Conservation (phyloP, 75 land plant species). For the Picea sitchensis region DNA sequence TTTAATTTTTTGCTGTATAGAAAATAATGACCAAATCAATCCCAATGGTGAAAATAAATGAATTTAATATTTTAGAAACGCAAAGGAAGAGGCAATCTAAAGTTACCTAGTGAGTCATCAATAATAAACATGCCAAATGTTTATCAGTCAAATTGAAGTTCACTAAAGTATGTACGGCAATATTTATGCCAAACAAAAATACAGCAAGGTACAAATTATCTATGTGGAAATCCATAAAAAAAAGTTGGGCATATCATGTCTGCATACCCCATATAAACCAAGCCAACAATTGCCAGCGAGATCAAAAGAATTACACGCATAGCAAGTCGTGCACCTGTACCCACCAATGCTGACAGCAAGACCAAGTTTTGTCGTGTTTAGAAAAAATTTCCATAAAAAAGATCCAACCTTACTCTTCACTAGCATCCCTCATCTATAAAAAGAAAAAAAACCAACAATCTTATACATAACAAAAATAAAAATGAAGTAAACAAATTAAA, state of each 20-base stretch:
- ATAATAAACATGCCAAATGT: background rate
- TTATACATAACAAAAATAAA: background rate
- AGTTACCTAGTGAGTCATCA: background rate
- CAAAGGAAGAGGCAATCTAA: background rate
- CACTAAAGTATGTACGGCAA: background rate
- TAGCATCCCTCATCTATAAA: constrained; percentile 78
- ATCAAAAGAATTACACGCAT: constrained; percentile 82
- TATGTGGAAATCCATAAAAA: background rate
- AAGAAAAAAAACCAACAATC: background rate
- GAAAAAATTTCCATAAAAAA: constrained; percentile 95
- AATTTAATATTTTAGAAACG: background rate
- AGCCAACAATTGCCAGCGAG: constrained; percentile 80
- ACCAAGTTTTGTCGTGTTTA: constrained; percentile 71
- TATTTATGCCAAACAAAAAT: background rate
- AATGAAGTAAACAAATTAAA: background rate
- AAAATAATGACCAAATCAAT: too few species aligned
- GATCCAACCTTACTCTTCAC: constrained; percentile 76
- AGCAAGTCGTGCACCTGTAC: constrained; percentile 88
- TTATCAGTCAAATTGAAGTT: background rate
- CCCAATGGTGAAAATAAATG: background rate
- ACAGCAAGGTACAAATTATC: too few species aligned
- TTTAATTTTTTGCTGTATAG: too few species aligned
- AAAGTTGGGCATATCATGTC: background rate
- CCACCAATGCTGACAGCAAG: constrained; percentile 82
- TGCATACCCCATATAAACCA: constrained; percentile 71